Base-by-base conservation (phyloP, 2,329 filamentous ascomycete genomes). In the Penicillium sp. region DNA sequence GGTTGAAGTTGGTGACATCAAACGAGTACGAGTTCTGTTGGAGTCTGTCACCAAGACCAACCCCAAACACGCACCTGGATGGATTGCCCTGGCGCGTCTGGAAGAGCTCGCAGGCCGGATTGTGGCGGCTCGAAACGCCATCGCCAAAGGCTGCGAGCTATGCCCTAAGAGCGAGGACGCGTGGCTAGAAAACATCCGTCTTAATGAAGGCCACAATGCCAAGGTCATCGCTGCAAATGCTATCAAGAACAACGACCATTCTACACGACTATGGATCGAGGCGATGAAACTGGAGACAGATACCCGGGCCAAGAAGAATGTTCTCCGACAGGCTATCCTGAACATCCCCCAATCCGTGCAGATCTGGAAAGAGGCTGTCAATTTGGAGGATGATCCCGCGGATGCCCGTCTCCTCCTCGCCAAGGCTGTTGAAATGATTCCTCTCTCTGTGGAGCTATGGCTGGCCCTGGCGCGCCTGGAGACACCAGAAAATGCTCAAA, bases 1-100 rank as follows among this genome's bases (percentile, higher is more conserved):
- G 69, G 86, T 91, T 4, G 90, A 93, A 68, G 90, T 98, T 27
- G 94, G 95, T 60, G 95, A 99, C 71, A 92, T 99, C 74, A 96
- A 96, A 72, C 89, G 95, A 75, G 95, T 96, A 18, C 87, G 95
- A 63, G 89, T 93, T 63, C 83, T 99, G 37, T 81, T 99, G n/a
- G 92, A 96, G 72, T 98, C 94, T 0, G 95, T 98, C 49, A 96
- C 96, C 74, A 96, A 95, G 77, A 97, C 94, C 7, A 99, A 99
- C 74, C 91, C 94, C 2, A 93, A 91, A 63, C 96, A 98, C 71
- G 92, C 91, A 0, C 91, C 95, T 10, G 95, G 92, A 19, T 99
- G 96, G 90, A 96, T 99, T 68, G 95, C 96, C 4, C 91, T 95
- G 3, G 92, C 94, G 16, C 87, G 95, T 70, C 78, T 99, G 50